phyloP scores from a whole-genome alignment of 805 yeast species.

The Pichia membranifaciens region DNA sequence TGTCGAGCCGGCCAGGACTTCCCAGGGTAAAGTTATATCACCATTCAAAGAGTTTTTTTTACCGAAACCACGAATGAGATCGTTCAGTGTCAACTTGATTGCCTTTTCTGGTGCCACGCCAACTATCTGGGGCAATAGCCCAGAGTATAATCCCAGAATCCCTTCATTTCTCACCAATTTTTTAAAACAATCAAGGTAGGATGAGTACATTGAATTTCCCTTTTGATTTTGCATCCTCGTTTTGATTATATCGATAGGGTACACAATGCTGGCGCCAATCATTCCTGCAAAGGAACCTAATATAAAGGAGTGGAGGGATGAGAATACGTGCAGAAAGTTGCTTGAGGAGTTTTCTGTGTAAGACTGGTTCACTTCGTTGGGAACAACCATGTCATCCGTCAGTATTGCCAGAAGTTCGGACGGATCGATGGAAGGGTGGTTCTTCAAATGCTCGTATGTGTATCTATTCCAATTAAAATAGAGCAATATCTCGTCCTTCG shows the following conservation, averaged over 20 bases:
- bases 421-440: slow-evolving; percentile 23
- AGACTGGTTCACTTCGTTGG: slow-evolving; percentile 6
- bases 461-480: slow-evolving; percentile 33
- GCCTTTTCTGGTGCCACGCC: slow-evolving; percentile 99
- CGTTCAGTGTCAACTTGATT: slow-evolving; percentile 91
- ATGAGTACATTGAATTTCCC: slow-evolving; percentile 60
- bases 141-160: slow-evolving; percentile 79
- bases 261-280: slow-evolving; percentile 95
- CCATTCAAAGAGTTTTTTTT: slow-evolving; percentile 46
- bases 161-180: slow-evolving; percentile 79
- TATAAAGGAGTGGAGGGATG: slow-evolving; percentile 79
- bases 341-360: slow-evolving; percentile 29
- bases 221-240: slow-evolving; percentile 97
- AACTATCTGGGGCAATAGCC: slow-evolving; percentile 86
- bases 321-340: slow-evolving; percentile 62
- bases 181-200: slow-evolving; percentile 78
- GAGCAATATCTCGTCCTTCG: slow-evolving; percentile 27
- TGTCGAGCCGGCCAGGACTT: slow-evolving; percentile 80
- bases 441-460: slow-evolving; percentile 23
- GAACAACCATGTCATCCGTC: slow-evolving; percentile 44
- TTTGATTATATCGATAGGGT: slow-evolving; percentile 93
- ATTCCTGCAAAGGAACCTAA: slow-evolving; percentile 96
- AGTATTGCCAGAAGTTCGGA: slow-evolving; percentile 35
- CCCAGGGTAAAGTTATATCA: slow-evolving; percentile 50
- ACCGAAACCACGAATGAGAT: slow-evolving; percentile 70